Evolutionary conservation across 805 yeast genomes (phyloP).

Genomic region (Vanderwaltozyma tropicalis): DNA sequence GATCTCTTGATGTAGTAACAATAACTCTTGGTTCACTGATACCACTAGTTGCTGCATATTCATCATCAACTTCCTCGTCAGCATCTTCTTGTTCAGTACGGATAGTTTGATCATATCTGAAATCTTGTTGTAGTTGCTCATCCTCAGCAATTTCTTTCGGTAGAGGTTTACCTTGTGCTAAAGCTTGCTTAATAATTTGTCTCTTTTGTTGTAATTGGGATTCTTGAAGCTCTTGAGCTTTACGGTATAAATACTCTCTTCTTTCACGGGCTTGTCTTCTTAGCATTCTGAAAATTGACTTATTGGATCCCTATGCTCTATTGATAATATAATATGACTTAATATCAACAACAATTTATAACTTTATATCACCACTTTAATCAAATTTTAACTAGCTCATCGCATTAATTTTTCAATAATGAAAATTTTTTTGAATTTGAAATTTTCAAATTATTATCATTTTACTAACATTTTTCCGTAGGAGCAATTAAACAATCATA

Average conservation of each 20-base stretch:
- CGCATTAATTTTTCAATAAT: neutral
- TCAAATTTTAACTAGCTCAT: neutral
- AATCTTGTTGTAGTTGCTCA: conserved; percentile 66
- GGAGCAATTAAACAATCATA: no score
- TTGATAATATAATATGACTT: no score
- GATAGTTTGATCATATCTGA: conserved; percentile 73
- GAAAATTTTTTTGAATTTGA: no score
- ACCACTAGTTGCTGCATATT: conserved; percentile 80
- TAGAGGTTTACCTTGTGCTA: conserved; percentile 84
- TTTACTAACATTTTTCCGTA: no score
- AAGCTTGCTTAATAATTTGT: conserved; percentile 73
- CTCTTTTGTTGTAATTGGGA: conserved; percentile 77
- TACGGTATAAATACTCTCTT: conserved; percentile 82
- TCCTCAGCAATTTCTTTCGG: conserved; percentile 90
- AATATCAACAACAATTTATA: no score
- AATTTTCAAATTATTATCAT: no score
- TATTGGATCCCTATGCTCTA: no score
- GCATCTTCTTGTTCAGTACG: conserved; percentile 29
- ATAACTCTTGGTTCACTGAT: conserved; percentile 81
- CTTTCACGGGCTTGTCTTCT: conserved; percentile 95
- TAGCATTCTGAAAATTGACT: conserved; percentile 34
- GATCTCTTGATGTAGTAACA: conserved; percentile 90
- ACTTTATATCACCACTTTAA: no score
- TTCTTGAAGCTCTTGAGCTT: conserved; percentile 84
- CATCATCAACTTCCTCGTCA: conserved; percentile 65